A percentile compares a stretch with the other conserved stretches of the same genome.
Evolutionary conservation across 2,329 filamentous ascomycete species (phyloP).

Genomic region (Clonostachys sp.): DNA sequence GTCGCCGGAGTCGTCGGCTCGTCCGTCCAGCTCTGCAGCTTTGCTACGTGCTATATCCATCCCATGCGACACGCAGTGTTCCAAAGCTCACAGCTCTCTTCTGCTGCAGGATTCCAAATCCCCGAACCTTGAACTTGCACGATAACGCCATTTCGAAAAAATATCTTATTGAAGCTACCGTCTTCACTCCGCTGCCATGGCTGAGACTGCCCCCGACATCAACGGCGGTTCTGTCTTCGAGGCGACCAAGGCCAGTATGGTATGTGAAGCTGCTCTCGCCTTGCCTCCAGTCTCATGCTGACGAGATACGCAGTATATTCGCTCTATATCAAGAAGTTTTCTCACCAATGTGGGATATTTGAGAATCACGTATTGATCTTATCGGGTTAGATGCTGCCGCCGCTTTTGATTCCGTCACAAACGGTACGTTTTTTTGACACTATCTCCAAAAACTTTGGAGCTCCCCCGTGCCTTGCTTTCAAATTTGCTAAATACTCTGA

Average conservation of each 20-base stretch:
- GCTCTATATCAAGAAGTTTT: too few species aligned
- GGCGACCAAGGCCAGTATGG: conserved; percentile 49
- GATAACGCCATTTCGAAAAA: too few species aligned
- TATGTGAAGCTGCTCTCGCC: conserved; percentile 18
- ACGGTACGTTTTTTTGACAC: conserved; percentile 29
- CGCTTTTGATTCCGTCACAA: conserved; percentile 41
- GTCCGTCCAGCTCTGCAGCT: too few species aligned
- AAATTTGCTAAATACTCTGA: background rate
- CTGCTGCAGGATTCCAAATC: too few species aligned
- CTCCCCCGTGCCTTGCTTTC: background rate
- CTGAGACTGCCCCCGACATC: conserved; percentile 27
- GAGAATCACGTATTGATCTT: background rate
- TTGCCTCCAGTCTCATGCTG: background rate
- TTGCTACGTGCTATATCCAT: too few species aligned
- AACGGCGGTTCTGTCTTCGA: conserved; percentile 42
- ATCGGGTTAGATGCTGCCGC: conserved; percentile 36
- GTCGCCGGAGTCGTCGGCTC: too few species aligned
- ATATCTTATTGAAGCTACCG: too few species aligned
- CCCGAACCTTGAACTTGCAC: too few species aligned
- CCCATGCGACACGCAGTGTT: too few species aligned
- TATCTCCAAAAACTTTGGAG: background rate
- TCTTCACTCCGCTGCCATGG: conserved; percentile 9
- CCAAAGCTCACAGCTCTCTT: too few species aligned
- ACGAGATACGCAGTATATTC: too few species aligned
- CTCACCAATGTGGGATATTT: background rate